Base-by-base conservation (phyloP, 495 filamentous ascomycete genomes). In the Recurvomyces mirabilis region DNA sequence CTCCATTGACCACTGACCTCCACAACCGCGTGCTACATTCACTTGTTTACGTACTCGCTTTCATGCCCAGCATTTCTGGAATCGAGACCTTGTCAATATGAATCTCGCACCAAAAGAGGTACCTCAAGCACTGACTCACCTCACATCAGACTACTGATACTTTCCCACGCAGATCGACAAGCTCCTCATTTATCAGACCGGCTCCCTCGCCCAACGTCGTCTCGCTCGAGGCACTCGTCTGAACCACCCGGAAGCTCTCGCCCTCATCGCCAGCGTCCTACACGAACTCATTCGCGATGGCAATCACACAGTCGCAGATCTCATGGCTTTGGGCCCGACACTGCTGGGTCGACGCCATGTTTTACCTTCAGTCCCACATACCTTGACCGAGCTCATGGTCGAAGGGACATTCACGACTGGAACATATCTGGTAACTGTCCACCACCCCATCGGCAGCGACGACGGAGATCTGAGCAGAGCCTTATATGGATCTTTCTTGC, bases 151-250 rank as follows among this genome's bases (percentile, higher is more conserved):
- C n/a, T n/a, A n/a, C n/a, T n/a, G n/a, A n/a, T n/a, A n/a, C n/a
- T n/a, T n/a, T n/a, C n/a, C n/a, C n/a, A n/a, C n/a, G n/a, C n/a
- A 96, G 93, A 68, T 96, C 53, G 91, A 98, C 70, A 98, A 98
- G 75, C 85, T 98, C 65, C 72, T 78, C 55, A 89, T 93, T 60
- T 88, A 87, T 22, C 87, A 94, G 58, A 65, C 93, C 36, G 91
- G 93, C 39, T 72, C 82, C 46, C 72, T 95, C 42, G 91, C 91
- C 44, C 91, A 98, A 68, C 72, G 77, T 30, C 78, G 91, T 41
- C 79, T 98, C 29, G 91, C 91, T 33, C 71, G 91, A 46, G 91
- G 91, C 39, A 75, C 95, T 22, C 80, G 76, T 51, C 66, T 98
- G 53, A 98, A 98, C 61, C 86, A 96, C 68, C 69, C 81, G 18